Conservation (phyloP, 345 rosid species). For the Salix udensis region DNA sequence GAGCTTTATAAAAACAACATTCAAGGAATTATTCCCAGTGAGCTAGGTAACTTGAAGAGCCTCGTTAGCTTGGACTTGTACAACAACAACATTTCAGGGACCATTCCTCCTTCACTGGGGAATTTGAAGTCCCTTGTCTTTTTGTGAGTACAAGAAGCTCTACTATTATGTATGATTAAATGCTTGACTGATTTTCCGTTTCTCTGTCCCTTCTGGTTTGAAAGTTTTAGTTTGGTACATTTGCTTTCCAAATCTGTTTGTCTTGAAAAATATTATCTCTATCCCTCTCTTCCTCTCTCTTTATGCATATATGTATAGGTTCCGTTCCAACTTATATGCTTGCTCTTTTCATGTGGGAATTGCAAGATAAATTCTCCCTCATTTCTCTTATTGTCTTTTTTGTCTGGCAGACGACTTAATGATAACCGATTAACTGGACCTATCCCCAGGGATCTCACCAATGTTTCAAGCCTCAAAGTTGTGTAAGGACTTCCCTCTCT, state of each 20-base stretch:
- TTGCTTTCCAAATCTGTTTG: neutral
- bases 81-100: conserved; percentile 84
- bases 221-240: neutral
- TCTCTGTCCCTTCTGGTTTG: neutral
- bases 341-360: neutral
- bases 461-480: conserved; percentile 66
- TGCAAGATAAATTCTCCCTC: neutral
- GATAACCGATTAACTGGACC: conserved; percentile 57
- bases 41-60: conserved; percentile 77
- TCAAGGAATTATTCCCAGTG: conserved; percentile 71
- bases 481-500: conserved; percentile 42
- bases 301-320: neutral
- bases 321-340: neutral
- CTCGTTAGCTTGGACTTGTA: conserved; percentile 97
- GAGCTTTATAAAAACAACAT: conserved; percentile 94
- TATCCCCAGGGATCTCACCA: conserved; percentile 57
- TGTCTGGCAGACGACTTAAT: conserved; percentile 53
- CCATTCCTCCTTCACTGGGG: conserved; percentile 69
- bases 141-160: conserved; percentile 49
- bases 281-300: neutral
- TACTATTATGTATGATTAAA: neutral
- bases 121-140: conserved; percentile 85
- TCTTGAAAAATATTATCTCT: neutral
- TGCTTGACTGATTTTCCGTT: neutral
- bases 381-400: conserved; percentile 6